phyloP scores from a whole-genome alignment of 2,329 filamentous ascomycete species.

The Alternaria brassicicola region DNA sequence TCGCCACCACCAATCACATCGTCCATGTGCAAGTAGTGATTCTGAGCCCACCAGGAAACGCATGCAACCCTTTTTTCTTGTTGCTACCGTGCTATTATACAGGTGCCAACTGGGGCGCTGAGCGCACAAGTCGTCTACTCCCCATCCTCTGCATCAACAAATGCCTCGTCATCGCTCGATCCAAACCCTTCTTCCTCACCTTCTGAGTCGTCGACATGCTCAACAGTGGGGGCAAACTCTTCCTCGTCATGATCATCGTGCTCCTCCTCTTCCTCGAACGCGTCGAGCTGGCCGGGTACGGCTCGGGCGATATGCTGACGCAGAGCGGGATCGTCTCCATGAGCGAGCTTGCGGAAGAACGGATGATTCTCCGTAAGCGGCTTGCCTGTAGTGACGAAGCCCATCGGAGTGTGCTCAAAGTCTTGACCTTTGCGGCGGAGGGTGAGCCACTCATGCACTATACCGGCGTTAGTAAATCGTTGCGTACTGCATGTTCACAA shows the following conservation, averaged over 20 bases:
- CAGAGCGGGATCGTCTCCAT: conserved; percentile 12
- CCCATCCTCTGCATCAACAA: conserved; percentile 3
- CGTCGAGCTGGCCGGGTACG: conserved; percentile 6
- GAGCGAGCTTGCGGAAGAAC: conserved; percentile 54
- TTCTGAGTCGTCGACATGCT: conserved; percentile 25
- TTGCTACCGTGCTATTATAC: neutral
- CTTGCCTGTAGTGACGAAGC: conserved; percentile 61
- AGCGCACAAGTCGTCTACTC: neutral
- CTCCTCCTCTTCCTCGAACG: conserved; percentile 8
- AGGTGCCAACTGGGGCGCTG: neutral
- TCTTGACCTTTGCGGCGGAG: conserved; percentile 63
- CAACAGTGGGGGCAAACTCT: conserved; percentile 16
- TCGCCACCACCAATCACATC: neutral
- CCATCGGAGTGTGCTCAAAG: conserved; percentile 65
- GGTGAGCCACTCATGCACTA: conserved; percentile 63
- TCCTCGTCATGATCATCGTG: conserved; percentile 21
- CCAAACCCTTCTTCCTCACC: conserved; percentile 10
- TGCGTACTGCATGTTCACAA: conserved; percentile 40
- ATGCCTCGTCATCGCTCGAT: conserved; percentile 13
- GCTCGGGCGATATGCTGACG: conserved; percentile 18
- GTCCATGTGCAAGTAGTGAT: neutral
- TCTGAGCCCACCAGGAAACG: neutral
- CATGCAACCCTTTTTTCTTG: neutral
- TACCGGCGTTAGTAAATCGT: conserved; percentile 17
- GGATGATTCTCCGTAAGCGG: conserved; percentile 55